Conservation (phyloP, 2,329 filamentous ascomycete genomes). For the Phaeosphaeriaceae sp. region DNA sequence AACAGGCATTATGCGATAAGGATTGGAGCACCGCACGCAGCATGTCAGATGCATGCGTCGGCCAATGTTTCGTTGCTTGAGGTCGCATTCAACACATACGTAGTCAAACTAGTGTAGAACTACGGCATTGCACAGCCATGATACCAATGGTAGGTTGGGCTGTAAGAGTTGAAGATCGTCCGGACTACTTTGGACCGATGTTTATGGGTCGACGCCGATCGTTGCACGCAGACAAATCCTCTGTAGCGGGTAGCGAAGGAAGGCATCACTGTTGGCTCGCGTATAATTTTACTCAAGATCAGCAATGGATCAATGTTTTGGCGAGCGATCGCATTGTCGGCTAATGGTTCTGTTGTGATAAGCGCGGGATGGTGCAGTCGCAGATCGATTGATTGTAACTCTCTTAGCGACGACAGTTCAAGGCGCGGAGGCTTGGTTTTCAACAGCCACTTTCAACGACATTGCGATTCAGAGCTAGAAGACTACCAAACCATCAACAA, state of each 20-base stretch:
- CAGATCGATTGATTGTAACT: conserved; percentile 1
- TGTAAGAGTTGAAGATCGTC: background rate
- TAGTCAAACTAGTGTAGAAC: background rate
- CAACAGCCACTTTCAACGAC: background rate
- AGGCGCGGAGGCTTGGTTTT: background rate
- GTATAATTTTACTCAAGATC: conserved; percentile 13
- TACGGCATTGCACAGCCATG: conserved; percentile 3
- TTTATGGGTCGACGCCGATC: background rate
- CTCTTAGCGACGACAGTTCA: background rate
- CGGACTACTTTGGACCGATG: background rate
- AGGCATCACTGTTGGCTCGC: conserved; percentile 2
- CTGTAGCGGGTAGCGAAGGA: background rate
- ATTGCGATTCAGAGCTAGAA: background rate
- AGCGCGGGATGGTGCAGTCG: conserved; percentile 2
- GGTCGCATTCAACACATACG: conserved; percentile 2
- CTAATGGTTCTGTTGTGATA: conserved; percentile 5
- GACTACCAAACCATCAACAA: background rate
- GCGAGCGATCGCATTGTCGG: conserved; percentile 10
- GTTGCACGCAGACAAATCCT: background rate
- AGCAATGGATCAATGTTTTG: conserved; percentile 7
- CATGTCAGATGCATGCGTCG: conserved; percentile 7
- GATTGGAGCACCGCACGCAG: background rate
- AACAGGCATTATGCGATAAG: conserved; percentile 17
- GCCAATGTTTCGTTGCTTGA: background rate
- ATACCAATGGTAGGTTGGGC: background rate